A percentile compares a stretch with the other conserved stretches of the same genome.
phyloP scores from a whole-genome alignment of 768 basidiomycete genomes.

The Naganishia friedmannii region DNA sequence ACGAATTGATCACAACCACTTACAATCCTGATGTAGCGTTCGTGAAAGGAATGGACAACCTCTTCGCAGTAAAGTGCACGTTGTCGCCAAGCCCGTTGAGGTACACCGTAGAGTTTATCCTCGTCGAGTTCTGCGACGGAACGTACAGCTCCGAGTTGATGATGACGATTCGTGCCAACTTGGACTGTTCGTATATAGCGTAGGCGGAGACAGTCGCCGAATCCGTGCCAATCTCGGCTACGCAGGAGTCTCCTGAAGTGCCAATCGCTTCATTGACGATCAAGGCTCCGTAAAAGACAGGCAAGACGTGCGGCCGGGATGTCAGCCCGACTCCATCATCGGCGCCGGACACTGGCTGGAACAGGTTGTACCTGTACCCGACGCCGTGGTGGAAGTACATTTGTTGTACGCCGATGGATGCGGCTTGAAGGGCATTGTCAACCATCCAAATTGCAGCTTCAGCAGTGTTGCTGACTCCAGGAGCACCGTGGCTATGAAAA shows the following conservation, averaged over 20 bases:
- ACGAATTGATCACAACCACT: not conserved
- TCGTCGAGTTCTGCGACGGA: conserved; percentile 12
- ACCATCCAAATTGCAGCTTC: conserved; percentile 36
- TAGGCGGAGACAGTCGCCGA: conserved; percentile 26
- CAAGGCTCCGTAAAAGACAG: conserved; percentile 31
- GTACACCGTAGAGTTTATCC: conserved; percentile 11
- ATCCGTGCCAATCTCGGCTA: conserved; percentile 30
- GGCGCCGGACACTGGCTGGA: conserved; percentile 32
- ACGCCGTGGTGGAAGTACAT: conserved; percentile 37
- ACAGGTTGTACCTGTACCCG: conserved; percentile 32
- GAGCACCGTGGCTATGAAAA: conserved; percentile 33
- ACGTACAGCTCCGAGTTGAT: conserved; percentile 29
- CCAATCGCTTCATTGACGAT: conserved; percentile 34
- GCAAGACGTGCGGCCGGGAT: conserved; percentile 33
- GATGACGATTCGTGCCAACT: conserved; percentile 28
- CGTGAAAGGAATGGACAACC: conserved; percentile 23
- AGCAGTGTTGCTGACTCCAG: conserved; percentile 32
- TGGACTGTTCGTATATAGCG: conserved; percentile 26
- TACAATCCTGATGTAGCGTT: conserved; percentile 25
- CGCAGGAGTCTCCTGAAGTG: conserved; percentile 25
- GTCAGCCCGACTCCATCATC: conserved; percentile 34
- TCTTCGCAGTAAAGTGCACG: conserved; percentile 17
- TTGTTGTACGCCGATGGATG: conserved; percentile 32
- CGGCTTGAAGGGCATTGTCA: conserved; percentile 33
- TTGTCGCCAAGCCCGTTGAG: not conserved